Evolutionary conservation across 192 early-diverging fungal species (phyloP).

Genomic region (Thoreauomyces humboldtii): DNA sequence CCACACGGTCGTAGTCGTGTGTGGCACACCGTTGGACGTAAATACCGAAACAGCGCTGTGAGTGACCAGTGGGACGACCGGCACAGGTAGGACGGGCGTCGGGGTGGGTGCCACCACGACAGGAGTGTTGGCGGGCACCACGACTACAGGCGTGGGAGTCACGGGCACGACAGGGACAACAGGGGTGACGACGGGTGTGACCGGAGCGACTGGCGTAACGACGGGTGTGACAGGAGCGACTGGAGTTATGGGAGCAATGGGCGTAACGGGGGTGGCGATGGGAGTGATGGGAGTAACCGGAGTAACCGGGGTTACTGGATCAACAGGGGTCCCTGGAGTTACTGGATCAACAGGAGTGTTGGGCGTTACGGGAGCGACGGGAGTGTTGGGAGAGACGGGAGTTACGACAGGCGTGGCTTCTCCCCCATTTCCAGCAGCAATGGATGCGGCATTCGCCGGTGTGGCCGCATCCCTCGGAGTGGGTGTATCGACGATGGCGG

Average conservation of each 20-base stretch:
- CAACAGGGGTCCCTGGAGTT: not conserved
- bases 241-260: not conserved
- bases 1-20: constrained; percentile 19
- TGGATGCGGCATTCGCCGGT: too few relatives aligned
- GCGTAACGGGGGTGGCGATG: not conserved
- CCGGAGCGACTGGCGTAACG: not conserved
- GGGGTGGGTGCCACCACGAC: not conserved
- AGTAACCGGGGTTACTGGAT: not conserved
- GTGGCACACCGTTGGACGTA: constrained; percentile 13
- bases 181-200: not conserved
- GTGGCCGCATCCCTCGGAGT: too few relatives aligned
- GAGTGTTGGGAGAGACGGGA: not conserved
- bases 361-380: not conserved
- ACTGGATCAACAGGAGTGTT: not conserved
- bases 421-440: too few relatives aligned
- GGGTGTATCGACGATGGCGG: too few relatives aligned
- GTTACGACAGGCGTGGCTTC: too few relatives aligned
- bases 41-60: not conserved
- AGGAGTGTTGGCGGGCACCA: not conserved
- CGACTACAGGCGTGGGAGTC: not conserved
- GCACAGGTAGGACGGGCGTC: not conserved
- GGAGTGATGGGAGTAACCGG: not conserved
- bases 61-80: not conserved
- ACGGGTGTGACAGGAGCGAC: not conserved
- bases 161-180: not conserved